Base-by-base conservation (phyloP, 768 basidiomycete genomes). In the Myochromella boudieri region DNA sequence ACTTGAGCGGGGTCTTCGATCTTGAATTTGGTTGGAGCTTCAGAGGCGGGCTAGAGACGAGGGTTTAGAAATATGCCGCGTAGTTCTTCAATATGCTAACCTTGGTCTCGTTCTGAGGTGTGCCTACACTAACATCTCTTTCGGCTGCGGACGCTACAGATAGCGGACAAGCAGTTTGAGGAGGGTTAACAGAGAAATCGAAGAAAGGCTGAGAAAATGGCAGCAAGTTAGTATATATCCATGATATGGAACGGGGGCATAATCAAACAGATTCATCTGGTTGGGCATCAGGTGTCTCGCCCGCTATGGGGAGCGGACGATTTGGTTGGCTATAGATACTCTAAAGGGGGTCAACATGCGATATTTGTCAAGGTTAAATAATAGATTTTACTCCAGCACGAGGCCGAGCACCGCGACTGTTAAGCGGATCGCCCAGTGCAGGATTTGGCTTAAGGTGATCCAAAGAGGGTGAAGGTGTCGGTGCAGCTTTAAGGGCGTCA, bases 241-340 rank as follows among this genome's bases (percentile, higher is more conserved):
- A n/a, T n/a, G n/a, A n/a, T n/a, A n/a, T n/a, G n/a, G n/a, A n/a
- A n/a, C n/a, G n/a, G n/a, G n/a, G n/a, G n/a, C n/a, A 17, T 17
- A 48, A n/a, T 15, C 33, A 36, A 25, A 37, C 47, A 27, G 42
- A 21, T 27, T 48, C 25, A 6, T 36, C 18, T 5, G 18, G 26
- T 9, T 29, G 28, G 14, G 24, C 17, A 11, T 39, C 39, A 2
- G 45, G 37, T 6, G 22, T 41, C 44, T 49, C 47, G 12, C 51
- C 37, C 18, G 59, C 54, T 12, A 65, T 52, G 4, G 37, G 6
- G 21, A 68, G 61, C 21, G 62, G 62, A 6, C 48, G 52, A 43
- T 65, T 64, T 0, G 65, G 65, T 6, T 65, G 56, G 26, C 45
- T 63, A 48, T 64, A 68, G 7, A 68, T 48, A 25, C 55, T 60